Evolutionary conservation across 108 stramenopile species (phyloP), one percentile per base, ranked within the genome.

Genomic region (Stephanodiscus triporus): DNA sequence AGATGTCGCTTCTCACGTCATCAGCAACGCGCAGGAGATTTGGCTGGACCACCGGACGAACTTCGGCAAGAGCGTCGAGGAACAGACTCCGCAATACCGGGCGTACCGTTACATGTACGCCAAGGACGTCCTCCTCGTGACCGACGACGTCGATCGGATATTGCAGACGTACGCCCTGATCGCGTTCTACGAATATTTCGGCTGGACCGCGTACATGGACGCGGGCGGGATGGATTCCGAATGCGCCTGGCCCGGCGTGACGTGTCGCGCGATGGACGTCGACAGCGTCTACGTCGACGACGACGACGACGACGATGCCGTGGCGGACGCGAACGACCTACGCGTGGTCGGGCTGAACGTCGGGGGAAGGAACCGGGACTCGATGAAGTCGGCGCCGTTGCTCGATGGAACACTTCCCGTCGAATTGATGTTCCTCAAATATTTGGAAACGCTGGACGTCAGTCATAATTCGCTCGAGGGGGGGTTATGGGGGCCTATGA

Each of bases 381-480:
- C 14, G 16, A 3, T 16, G 13, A 14, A 16, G 0, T 45, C 43
- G 14, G 43, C 43, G 43, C 58, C 58, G 2, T 17, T 59, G 0
- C 30, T 59, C 30, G 30, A 59, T 6, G 58, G 58, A n/a, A 11
- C 27, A 5, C 32, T 59, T 1, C 58, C 58, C 16, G 30, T 59
- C 5, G 58, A 59, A 34, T 16, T 59, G 0, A 59, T 59, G 30
- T 37, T 59, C 32, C 32, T 59, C 2, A 13, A 16, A 2, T 34
- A 37, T 37, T 59, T 59, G 58, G 58, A 59, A 59, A 36, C 30
- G 0, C 30, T 59, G 14, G 58, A 59, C 32, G 30, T 59, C 11
- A 59, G 58, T 36, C 58, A 59, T 36, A 59, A 59, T 36, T 36
- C 7, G 1, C 27, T 59, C 32, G 58, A 17, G 58, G 58, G 58